phyloP scores from a whole-genome alignment of 192 early-diverging fungal genomes.

The Coemansia sp. region DNA sequence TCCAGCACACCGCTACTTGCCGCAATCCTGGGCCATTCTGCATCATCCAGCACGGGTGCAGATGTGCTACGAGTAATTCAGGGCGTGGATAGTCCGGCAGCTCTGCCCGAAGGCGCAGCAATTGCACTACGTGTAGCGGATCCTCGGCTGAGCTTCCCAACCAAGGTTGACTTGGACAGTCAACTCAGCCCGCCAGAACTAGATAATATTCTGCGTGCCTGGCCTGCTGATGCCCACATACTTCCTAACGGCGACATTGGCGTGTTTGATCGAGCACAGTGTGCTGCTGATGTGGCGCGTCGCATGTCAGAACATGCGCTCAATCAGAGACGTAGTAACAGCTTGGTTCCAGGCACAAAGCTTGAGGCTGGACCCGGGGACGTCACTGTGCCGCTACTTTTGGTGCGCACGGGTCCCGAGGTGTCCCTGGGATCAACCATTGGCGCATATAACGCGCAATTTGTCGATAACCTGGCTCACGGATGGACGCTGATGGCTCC shows the following conservation, averaged over 20 bases:
- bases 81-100: slow-evolving; percentile 58
- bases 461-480: slow-evolving; percentile 39
- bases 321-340: slow-evolving; percentile 54
- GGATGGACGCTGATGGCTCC: slow-evolving; percentile 85
- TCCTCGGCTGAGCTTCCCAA: slow-evolving; percentile 67
- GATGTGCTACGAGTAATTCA: slow-evolving; percentile 9
- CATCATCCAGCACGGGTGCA: background rate
- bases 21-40: slow-evolving; percentile 52
- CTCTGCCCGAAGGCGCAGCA: slow-evolving; percentile 75
- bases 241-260: slow-evolving; percentile 7
- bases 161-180: slow-evolving; percentile 22
- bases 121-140: slow-evolving; percentile 79
- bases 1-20: slow-evolving; percentile 72
- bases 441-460: slow-evolving; percentile 46
- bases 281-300: slow-evolving; percentile 36
- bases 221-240: background rate
- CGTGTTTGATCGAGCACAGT: slow-evolving; percentile 58
- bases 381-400: slow-evolving; percentile 70
- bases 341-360: slow-evolving; percentile 70
- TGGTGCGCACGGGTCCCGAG: slow-evolving; percentile 71
- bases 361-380: slow-evolving; percentile 55
- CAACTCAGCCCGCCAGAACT: slow-evolving; percentile 60
- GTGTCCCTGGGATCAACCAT: slow-evolving; percentile 14
- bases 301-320: slow-evolving; percentile 55
- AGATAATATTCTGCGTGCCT: slow-evolving; percentile 48